Percentiles rank a stretch among this genome's conserved stretches.
phyloP scores from a whole-genome alignment of 495 filamentous ascomycete species.

The Penicillium antarcticum region DNA sequence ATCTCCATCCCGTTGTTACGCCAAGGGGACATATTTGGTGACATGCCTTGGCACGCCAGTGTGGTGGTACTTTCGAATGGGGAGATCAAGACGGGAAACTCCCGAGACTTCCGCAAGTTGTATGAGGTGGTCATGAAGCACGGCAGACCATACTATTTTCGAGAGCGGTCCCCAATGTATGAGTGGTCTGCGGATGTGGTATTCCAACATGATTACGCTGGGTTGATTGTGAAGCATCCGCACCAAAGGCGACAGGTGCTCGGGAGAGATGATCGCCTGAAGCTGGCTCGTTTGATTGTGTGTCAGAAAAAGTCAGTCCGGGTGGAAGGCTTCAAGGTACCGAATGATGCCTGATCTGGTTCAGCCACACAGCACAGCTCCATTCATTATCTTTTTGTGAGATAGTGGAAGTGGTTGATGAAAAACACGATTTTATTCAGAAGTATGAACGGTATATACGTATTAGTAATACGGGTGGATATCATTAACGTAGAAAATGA shows the following conservation, averaged over 20 bases:
- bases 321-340: slow-evolving; percentile 3
- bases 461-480: neutral
- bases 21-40: slow-evolving; percentile 2
- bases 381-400: no score
- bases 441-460: neutral
- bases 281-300: slow-evolving; percentile 4
- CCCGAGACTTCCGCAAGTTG: slow-evolving; percentile 1
- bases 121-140: slow-evolving; percentile 4
- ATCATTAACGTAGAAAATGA: slow-evolving; percentile 1
- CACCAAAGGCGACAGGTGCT: neutral
- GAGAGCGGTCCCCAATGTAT: neutral
- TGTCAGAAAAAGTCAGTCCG: slow-evolving; percentile 1
- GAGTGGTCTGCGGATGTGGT: slow-evolving; percentile 4
- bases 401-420: neutral
- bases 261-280: slow-evolving; percentile 2
- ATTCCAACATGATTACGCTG: slow-evolving; percentile 3
- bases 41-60: slow-evolving; percentile 8
- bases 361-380: no score
- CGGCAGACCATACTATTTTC: slow-evolving; percentile 3
- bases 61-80: slow-evolving; percentile 3
- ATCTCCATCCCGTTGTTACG: slow-evolving; percentile 3
- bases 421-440: neutral
- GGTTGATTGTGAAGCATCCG: neutral
- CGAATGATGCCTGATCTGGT: neutral
- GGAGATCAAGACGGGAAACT: neutral